These are phyloP conservation scores for Diaporthe batatas DNA, from an alignment of 2,329 filamentous ascomycete species.

Conservation along the genomic window DNA sequence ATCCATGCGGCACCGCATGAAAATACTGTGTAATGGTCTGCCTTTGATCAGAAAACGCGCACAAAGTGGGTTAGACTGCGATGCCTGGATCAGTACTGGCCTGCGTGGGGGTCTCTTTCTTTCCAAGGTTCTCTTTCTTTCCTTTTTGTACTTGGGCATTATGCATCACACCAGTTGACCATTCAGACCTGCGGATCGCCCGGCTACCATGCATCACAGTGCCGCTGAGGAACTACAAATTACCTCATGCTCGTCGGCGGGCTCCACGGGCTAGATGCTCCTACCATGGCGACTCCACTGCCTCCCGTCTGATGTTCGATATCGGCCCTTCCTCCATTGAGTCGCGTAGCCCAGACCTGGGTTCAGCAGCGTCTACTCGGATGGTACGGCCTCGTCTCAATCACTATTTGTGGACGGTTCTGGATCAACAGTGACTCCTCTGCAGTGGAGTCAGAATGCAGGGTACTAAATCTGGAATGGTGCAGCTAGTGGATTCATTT, in stretches of 20 bases:
- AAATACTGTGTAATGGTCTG: neutral
- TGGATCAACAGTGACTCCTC: conserved; percentile 26
- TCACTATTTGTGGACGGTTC: neutral
- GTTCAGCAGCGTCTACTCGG: neutral
- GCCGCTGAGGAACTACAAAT: neutral
- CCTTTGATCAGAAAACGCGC: neutral
- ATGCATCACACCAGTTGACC: neutral
- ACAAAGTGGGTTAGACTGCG: conserved; percentile 1
- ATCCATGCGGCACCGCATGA: neutral
- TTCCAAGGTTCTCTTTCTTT: no score
- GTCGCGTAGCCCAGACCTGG: conserved; percentile 21
- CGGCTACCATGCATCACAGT: conserved; percentile 14
- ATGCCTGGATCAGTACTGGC: neutral
- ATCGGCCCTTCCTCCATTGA: conserved; percentile 28
- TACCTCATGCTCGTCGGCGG: conserved; percentile 21
- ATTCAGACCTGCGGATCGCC: conserved; percentile 13
- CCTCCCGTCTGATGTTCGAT: conserved; percentile 1
- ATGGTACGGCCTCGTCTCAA: conserved; percentile 3
- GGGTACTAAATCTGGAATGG: conserved; percentile 15
- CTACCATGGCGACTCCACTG: conserved; percentile 13
- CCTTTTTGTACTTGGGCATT: neutral
- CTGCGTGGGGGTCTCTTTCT: no score
- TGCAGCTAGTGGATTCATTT: neutral
- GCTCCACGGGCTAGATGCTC: conserved; percentile 7
- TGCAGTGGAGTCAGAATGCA: conserved; percentile 5